Evolutionary conservation across 441 rosid species (phyloP), one percentile per base, ranked within the genome.

Genomic region (Pelargonium australe): DNA sequence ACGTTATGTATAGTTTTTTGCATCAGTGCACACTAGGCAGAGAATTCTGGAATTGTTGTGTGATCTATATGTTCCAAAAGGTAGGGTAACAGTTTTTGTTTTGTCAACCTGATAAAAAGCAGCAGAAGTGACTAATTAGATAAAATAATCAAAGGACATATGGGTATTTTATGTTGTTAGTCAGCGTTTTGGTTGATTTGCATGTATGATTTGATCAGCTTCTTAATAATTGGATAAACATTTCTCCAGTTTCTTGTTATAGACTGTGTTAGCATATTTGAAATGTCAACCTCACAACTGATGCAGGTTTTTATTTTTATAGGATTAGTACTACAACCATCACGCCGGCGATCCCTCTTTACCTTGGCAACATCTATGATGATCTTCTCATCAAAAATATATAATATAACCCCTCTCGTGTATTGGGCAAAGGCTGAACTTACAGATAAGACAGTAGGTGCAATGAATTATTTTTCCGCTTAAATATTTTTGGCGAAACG

Each of bases 301-400:
- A 69, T 45, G 53, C 57, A 23, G 44, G 19, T 14, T 62, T 71
- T 40, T 7, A n/a, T 34, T 74, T 44, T 28, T 70, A 51, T 86
- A 80, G 76, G 85, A 92, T 96, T 84, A 60, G 78, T 84, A 60
- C 85, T 95, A 70, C 86, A 87, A 63, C 86, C 97, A 63, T 86
- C 99, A 43, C 74, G 85, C 8, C 81, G 91, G 67, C 83, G 99
- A 77, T 92, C 96, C 16, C 95, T 95, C 72, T 90, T 91, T 73
- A 85, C 88, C 64, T 71, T 95, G 85, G 86, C 97, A 72, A 84
- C 89, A 64, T 80, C 97, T 47, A 95, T 95, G 99, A 83, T 89
- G 80, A 85, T 89, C 60, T 95, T 91, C 75, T 83, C 96, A 68
- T 85, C 99, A 43, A 86, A 85, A 80, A 91, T 92, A 19, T 88